Conservation (phyloP, 108 stramenopile genomes). For the Skeletonema tropicum region DNA sequence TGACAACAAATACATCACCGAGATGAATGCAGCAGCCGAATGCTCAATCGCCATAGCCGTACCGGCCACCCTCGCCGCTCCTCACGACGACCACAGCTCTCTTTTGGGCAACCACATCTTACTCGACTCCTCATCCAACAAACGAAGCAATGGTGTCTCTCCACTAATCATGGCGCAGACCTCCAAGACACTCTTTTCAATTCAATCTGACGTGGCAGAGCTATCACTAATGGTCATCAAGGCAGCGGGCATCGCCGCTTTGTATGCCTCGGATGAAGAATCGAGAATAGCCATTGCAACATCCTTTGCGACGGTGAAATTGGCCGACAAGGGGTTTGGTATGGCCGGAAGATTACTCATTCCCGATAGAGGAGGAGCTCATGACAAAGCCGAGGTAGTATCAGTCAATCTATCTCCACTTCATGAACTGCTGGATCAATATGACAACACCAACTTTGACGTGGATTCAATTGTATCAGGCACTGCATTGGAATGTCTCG, state of each 20-base stretch:
- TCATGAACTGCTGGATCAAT: neutral
- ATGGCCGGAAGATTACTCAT: neutral
- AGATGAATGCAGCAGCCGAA: neutral
- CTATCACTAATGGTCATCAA: neutral
- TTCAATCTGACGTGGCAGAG: neutral
- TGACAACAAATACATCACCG: too few relatives aligned
- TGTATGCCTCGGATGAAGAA: neutral
- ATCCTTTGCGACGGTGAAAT: neutral
- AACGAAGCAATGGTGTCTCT: neutral
- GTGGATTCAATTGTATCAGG: neutral
- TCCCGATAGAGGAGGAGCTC: neutral
- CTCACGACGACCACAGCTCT: neutral
- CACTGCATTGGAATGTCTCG: neutral
- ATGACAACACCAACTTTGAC: neutral
- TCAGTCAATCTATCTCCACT: neutral
- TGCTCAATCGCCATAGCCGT: neutral
- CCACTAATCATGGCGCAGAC: neutral
- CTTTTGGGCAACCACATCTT: neutral
- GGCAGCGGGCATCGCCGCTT: neutral
- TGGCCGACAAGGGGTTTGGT: neutral
- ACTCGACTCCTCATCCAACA: neutral
- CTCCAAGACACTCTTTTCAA: neutral
- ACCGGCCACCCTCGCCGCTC: neutral
- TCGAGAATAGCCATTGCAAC: neutral
- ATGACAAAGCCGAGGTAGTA: neutral